A percentile compares a stretch with the other conserved stretches of the same genome.
Conservation (phyloP, 23 red algal genomes). For the Chondrus crispus region DNA sequence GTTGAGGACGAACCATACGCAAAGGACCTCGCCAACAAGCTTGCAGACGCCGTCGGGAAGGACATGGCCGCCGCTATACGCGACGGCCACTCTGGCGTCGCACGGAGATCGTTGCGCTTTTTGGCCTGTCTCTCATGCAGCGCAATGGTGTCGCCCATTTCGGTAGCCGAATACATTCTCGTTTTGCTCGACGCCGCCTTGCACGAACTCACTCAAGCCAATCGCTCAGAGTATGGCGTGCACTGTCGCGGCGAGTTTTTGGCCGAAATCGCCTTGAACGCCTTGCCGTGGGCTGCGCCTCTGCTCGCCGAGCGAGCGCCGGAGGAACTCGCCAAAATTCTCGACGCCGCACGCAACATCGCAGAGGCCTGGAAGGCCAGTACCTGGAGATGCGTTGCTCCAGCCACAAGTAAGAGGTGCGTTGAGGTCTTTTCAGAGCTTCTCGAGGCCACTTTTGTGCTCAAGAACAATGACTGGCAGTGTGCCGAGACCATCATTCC, state of each 20-base stretch:
- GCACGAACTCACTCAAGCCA: slow-evolving; percentile 38
- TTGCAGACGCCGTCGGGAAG: slow-evolving; percentile 16
- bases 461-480: slow-evolving; percentile 27
- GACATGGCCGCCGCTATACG: slow-evolving; percentile 31
- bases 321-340: slow-evolving; percentile 31
- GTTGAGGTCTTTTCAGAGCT: slow-evolving; percentile 37
- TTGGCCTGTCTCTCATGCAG: slow-evolving; percentile 63
- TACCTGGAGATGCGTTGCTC: slow-evolving; percentile 35
- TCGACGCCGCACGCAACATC: neutral
- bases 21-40: slow-evolving; percentile 24
- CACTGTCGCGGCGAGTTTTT: slow-evolving; percentile 67
- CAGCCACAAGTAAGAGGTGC: slow-evolving; percentile 12
- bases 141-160: slow-evolving; percentile 25
- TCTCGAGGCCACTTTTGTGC: neutral
- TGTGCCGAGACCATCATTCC: slow-evolving; percentile 27
- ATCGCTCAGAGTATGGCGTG: slow-evolving; percentile 52
- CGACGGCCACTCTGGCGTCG: slow-evolving; percentile 36
- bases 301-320: slow-evolving; percentile 7
- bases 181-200: slow-evolving; percentile 47
- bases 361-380: slow-evolving; percentile 26
- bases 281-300: slow-evolving; percentile 42
- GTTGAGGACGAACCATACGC: slow-evolving; percentile 16
- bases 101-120: slow-evolving; percentile 78
- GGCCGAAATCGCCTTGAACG: slow-evolving; percentile 53
- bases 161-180: slow-evolving; percentile 41